Evolutionary conservation across 306 rosid species (phyloP), one percentile per base, ranked within the genome.

Genomic region (Prunus armeniaca): DNA sequence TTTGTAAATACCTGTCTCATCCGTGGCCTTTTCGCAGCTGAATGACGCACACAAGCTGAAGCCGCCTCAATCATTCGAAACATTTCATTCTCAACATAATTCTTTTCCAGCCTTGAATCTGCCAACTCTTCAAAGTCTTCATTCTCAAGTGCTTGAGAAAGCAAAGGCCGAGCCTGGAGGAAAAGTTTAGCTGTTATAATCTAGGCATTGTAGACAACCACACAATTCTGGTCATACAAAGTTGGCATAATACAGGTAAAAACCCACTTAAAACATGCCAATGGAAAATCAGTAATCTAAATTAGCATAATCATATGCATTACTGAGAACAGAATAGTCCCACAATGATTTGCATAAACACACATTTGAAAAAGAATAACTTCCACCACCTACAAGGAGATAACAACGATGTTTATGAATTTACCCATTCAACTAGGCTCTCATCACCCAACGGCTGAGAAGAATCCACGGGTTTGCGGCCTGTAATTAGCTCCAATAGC

Each of bases 371-470:
- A 18, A 46, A 15, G 45, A 47, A 17, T 32, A 11, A 27, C 63
- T 20, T 57, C 82, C 28, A 49, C 13, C 27, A 32, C 49, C 57
- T 18, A 75, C 4, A 66, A 10, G 46, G 15, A 78, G 20, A 65
- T 78, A 65, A 5, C 18, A 28, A 25, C 1, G 10, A 50, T 50
- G 57, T 7, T 30, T 41, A 57, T 49, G 67, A 73, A 84, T 88
- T 84, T 84, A 91, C 99, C 99, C 99, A 96, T 89, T 96, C 99
- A 77, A 92, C 97, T 55, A 96, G 78, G 82, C 99, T 96, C 82
- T 96, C 98, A 58, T 96, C 97, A 75, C 99, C 99, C 60, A 91
- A 6, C 10, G 99, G 99, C 90, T 88, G 99, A 88, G 99, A 91
- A 68, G 80, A 77, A 89, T 96, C 98, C 50, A 96, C 99, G 57